Evolutionary conservation across 108 stramenopile species (phyloP), one percentile per base, ranked within the genome.

Genomic region (Discostella stelligeroides): DNA sequence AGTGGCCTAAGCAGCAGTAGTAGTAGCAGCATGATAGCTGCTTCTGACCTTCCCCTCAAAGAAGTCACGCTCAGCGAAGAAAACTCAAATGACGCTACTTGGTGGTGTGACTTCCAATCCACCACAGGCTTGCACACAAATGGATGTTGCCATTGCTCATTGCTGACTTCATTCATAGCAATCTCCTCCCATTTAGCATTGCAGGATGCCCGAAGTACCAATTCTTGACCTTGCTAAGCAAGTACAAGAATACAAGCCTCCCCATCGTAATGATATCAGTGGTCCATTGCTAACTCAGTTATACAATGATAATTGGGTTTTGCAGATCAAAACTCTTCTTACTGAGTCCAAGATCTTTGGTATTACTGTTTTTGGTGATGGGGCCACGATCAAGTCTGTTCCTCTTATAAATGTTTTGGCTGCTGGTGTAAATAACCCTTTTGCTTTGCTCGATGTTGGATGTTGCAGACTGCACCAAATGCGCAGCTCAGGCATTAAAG

Each of bases 81-180:
- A 7, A 7, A 47, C 46, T 3, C 46, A 47, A 47, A 18, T 47
- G 46, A 47, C 46, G 7, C 46, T 47, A 47, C 4, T 47, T 8
- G 46, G 46, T 47, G 46, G 46, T 9, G 46, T 47, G 2, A 7
- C 3, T 47, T 47, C 51, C 51, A 3, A 53, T 53, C n/a, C n/a
- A n/a, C 51, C 51, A 3, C 51, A 21, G 23, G 7, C 51, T 53
- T 24, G 4, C 11, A 53, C 51, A 23, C 17, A 53, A 24, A 21
- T 53, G 51, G 51, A 53, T 24, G 7, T 53, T 53, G 51, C 51
- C 21, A 53, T 53, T 23, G n/a, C n/a, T n/a, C n/a, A n/a, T n/a
- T n/a, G 51, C 51, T 4, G 51, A 53, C 24, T 53, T 53, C 21
- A 53, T 53, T 7, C 51, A 53, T 23, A 53, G 51, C 23, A 53